Evolutionary conservation across 768 basidiomycete species (phyloP).

Genomic region (Trametes cingulata): DNA sequence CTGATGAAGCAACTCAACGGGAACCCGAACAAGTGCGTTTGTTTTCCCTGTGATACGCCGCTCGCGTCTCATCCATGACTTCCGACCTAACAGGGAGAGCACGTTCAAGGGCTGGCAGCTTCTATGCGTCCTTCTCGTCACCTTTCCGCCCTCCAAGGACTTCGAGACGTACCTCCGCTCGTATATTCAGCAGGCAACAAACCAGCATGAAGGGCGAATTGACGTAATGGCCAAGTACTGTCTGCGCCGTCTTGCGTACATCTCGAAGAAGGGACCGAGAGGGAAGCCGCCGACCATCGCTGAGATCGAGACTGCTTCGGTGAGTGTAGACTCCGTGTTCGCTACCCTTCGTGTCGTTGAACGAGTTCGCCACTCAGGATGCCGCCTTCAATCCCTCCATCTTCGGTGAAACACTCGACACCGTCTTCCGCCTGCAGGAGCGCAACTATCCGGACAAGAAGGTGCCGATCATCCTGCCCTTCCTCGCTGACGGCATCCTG

Average conservation of each 20-base stretch:
- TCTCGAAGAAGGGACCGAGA: slow-evolving; percentile 82
- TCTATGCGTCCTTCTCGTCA: slow-evolving; percentile 84
- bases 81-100: slow-evolving; percentile 77
- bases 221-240: slow-evolving; percentile 93
- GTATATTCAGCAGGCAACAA: slow-evolving; percentile 74
- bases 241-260: slow-evolving; percentile 69
- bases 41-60: neutral
- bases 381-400: slow-evolving; percentile 95
- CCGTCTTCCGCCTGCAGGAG: slow-evolving; percentile 80
- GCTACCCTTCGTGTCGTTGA: neutral
- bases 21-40: slow-evolving; percentile 75
- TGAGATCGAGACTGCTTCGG: slow-evolving; percentile 92
- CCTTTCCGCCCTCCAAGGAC: slow-evolving; percentile 92
- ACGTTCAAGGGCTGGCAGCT: slow-evolving; percentile 92
- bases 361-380: slow-evolving; percentile 48
- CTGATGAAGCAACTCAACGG: slow-evolving; percentile 86
- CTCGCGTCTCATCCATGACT: too few species aligned
- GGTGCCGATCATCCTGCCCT: slow-evolving; percentile 91
- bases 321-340: slow-evolving; percentile 35
- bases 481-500: slow-evolving; percentile 89
- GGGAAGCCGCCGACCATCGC: slow-evolving; percentile 79
- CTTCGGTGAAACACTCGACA: slow-evolving; percentile 88
- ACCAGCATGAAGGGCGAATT: slow-evolving; percentile 71
- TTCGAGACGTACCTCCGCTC: slow-evolving; percentile 81
- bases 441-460: slow-evolving; percentile 82